These are phyloP conservation scores for Aquilaria yunnanensis DNA, from an alignment of 345 rosid genomes.

Conservation along the genomic window DNA sequence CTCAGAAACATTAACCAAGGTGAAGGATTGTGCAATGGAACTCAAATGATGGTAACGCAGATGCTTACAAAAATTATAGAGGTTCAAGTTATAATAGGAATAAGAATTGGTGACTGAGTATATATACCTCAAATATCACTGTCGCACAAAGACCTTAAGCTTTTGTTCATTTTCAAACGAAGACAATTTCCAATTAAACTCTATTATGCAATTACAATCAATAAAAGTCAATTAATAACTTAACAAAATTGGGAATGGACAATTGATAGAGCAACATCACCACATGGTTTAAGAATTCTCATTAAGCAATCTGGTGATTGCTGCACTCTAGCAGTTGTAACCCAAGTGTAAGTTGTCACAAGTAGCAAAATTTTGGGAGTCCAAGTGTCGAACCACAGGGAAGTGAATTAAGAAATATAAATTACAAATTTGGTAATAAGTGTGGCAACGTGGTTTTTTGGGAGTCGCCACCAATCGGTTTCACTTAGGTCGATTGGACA, in stretches of 20 bases:
- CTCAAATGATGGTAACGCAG: background rate
- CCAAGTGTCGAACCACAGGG: no score
- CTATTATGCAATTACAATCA: background rate
- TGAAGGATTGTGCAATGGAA: background rate
- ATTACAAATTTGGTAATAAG: no score
- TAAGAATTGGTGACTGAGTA: no score
- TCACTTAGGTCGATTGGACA: no score
- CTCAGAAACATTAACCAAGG: background rate
- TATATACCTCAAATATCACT: background rate
- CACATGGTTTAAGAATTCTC: no score
- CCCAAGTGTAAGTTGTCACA: no score
- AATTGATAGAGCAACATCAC: background rate
- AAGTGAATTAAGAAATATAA: no score
- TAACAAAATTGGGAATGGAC: background rate
- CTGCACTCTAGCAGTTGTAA: no score
- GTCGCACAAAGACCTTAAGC: background rate
- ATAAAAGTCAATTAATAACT: slow-evolving; percentile 3
- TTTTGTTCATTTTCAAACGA: background rate
- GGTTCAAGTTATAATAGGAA: background rate
- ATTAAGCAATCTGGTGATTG: no score
- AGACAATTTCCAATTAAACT: background rate
- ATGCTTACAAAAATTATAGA: background rate
- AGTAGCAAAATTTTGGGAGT: no score
- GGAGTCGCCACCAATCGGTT: no score
- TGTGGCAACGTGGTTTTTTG: no score